phyloP scores from a whole-genome alignment of 331 rosid species.

The Arachis monticola region DNA sequence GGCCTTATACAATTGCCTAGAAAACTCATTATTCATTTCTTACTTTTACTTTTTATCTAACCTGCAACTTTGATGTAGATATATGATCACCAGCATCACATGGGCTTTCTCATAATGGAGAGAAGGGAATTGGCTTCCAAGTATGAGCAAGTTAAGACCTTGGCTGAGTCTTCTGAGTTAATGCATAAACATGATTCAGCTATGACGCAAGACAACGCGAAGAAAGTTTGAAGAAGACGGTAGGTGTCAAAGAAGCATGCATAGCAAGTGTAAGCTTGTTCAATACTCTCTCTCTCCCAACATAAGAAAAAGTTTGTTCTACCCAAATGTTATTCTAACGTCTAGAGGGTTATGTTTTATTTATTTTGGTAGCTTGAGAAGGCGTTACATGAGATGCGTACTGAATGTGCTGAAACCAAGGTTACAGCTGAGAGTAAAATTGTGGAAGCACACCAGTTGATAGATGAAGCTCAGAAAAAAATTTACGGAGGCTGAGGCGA shows the following conservation, averaged over 20 bases:
- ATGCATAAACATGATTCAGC: too few relatives aligned
- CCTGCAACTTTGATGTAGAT: too few relatives aligned
- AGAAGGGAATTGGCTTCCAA: too few relatives aligned
- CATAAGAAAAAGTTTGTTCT: slow-evolving; percentile 4
- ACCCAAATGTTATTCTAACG: slow-evolving; percentile 6
- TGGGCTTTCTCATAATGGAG: too few relatives aligned
- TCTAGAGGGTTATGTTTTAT: slow-evolving; percentile 27
- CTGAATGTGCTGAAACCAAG: slow-evolving; percentile 92
- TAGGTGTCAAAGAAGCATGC: slow-evolving; percentile 34
- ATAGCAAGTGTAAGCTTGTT: slow-evolving; percentile 83
- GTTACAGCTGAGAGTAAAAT: slow-evolving; percentile 86
- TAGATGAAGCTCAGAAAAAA: slow-evolving; percentile 73
- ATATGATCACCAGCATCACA: too few relatives aligned
- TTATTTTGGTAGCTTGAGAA: slow-evolving; percentile 72
- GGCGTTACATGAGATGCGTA: slow-evolving; percentile 88
- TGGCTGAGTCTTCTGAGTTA: too few relatives aligned
- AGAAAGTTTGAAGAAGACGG: too few relatives aligned
- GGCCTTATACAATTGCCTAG: too few relatives aligned
- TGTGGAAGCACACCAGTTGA: slow-evolving; percentile 66
- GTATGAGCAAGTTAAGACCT: too few relatives aligned
- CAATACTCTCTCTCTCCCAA: neutral
- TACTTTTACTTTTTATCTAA: too few relatives aligned
- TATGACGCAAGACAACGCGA: too few relatives aligned
- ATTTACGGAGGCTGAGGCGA: neutral
- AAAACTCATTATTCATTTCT: too few relatives aligned